Evolutionary conservation across 208 protist species (phyloP).

Genomic region (Wallacemonas rigidus): DNA sequence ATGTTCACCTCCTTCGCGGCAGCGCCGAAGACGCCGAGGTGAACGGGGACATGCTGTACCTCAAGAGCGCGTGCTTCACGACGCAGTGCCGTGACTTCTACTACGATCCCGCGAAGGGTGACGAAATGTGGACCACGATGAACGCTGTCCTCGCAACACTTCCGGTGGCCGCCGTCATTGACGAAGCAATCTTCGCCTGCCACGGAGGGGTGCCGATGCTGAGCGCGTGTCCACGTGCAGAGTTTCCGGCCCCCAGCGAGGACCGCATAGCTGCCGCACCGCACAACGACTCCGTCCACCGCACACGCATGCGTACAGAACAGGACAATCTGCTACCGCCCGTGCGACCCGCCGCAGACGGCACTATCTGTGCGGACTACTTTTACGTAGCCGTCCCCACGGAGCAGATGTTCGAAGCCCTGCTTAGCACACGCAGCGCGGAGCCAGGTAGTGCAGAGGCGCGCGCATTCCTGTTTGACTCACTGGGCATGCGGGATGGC

Average conservation of each 20-base stretch:
- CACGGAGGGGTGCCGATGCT: conserved; percentile 90
- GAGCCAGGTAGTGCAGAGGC: conserved; percentile 10
- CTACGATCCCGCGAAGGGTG: conserved; percentile 58
- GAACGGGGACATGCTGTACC: conserved; percentile 52
- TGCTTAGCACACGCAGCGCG: conserved; percentile 20
- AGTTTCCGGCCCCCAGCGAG: background rate
- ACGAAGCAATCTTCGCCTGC: conserved; percentile 77
- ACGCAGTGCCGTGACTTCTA: conserved; percentile 58
- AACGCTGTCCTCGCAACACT: conserved; percentile 77
- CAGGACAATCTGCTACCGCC: background rate
- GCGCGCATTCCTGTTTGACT: conserved; percentile 28
- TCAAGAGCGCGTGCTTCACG: conserved; percentile 31
- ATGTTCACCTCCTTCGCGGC: conserved; percentile 86
- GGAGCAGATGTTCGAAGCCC: conserved; percentile 27
- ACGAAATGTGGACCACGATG: conserved; percentile 62
- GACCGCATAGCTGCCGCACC: conserved; percentile 7
- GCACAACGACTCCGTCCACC: conserved; percentile 4
- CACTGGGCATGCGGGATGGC: conserved; percentile 17
- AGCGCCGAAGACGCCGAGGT: conserved; percentile 84
- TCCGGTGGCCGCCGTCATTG: conserved; percentile 84
- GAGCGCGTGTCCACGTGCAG: background rate
- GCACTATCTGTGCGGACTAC: conserved; percentile 1
- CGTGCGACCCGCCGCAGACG: conserved; percentile 7
- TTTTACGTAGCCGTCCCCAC: conserved; percentile 26
- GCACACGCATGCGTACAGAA: background rate